phyloP scores from a whole-genome alignment of 2,329 filamentous ascomycete genomes.

The Epichloe typhina region DNA sequence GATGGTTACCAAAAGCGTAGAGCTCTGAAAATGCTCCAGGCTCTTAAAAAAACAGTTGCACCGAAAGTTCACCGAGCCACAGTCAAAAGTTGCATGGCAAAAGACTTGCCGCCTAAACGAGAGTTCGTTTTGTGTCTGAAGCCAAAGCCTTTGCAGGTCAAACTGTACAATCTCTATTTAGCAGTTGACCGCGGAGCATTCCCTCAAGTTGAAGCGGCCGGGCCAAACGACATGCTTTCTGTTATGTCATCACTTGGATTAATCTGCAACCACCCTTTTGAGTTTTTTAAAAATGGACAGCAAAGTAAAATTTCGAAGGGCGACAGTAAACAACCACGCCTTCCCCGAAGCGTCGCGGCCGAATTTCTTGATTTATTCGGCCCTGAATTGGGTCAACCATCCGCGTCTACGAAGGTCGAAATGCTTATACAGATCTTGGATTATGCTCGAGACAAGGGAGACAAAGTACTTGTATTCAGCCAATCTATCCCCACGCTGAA shows the following conservation, averaged over 20 bases:
- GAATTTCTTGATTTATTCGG: constrained; percentile 23
- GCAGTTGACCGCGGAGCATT: constrained; percentile 7
- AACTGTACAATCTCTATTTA: constrained; percentile 44
- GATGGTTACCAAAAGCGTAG: constrained; percentile 36
- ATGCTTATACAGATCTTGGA: constrained; percentile 58
- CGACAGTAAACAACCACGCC: constrained; percentile 6
- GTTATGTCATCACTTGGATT: constrained; percentile 25
- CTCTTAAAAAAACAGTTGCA: constrained; percentile 56
- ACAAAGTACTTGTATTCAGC: constrained; percentile 74
- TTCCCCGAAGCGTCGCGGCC: constrained; percentile 15
- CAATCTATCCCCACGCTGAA: constrained; percentile 57
- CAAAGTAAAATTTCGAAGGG: neutral
- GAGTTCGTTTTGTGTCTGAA: constrained; percentile 73
- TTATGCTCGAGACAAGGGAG: constrained; percentile 44
- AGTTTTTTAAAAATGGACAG: constrained; percentile 23
- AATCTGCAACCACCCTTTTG: constrained; percentile 40
- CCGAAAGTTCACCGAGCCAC: constrained; percentile 70
- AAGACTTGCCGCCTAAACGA: constrained; percentile 58
- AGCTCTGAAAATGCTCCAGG: constrained; percentile 53
- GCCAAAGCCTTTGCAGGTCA: constrained; percentile 50
- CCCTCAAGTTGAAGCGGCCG: neutral
- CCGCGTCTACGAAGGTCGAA: constrained; percentile 53
- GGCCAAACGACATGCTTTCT: constrained; percentile 19
- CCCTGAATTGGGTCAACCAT: constrained; percentile 29
- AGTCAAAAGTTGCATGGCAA: constrained; percentile 47